Base-by-base conservation (phyloP, 2,329 filamentous ascomycete species). In the Sordariomycetes sp. region DNA sequence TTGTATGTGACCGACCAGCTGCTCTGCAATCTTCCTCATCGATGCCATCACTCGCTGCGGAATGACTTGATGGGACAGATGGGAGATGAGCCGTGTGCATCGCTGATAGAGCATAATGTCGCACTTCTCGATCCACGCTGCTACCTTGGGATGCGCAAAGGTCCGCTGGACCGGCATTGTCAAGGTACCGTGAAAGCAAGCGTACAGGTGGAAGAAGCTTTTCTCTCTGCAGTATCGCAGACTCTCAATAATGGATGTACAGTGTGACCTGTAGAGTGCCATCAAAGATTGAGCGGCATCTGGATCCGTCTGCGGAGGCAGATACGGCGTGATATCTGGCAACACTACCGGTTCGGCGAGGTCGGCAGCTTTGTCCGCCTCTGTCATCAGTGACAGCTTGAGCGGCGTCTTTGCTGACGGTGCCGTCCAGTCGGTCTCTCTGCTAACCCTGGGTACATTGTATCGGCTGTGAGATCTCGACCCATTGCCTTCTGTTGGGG, bases 201-300 rank as follows among this genome's bases (percentile, higher is more conserved):
- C 88, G 54, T 93, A 94, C 12, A 95, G 74, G 44, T 93, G 86
- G 54, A 94, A 94, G 55, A 98, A 94, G 6, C 87, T 90, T 61
- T 94, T 94, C 57, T 95, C 86, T 52, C 92, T 93, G 68, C 90
- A 95, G 56, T 86, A 96, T 20, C 92, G 83, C 41, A 98, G 87
- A 47, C 86, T 90, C 58, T 98, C 92, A 21, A 98, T 83, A 5
- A 98, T 72, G 1, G 88, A 95, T 11, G 92, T 95, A 55, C 88
- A 94, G 53, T 96, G 90, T 3, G 90, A 92, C 32, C 87, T 79
- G 53, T 98, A 98, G 17, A 96, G 70, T 5, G 90, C 88, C 24
- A 79, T 77, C 16, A 98, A 66, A 4, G 87, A 88, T 48, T 84
- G 84, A 18, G 87, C 88, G 7, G 87, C 82, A 50, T 96, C 90